Evolutionary conservation across 2,329 filamentous ascomycete genomes (phyloP), one percentile per base, ranked within the genome.

Genomic region (Cryphonectria radicalis): DNA sequence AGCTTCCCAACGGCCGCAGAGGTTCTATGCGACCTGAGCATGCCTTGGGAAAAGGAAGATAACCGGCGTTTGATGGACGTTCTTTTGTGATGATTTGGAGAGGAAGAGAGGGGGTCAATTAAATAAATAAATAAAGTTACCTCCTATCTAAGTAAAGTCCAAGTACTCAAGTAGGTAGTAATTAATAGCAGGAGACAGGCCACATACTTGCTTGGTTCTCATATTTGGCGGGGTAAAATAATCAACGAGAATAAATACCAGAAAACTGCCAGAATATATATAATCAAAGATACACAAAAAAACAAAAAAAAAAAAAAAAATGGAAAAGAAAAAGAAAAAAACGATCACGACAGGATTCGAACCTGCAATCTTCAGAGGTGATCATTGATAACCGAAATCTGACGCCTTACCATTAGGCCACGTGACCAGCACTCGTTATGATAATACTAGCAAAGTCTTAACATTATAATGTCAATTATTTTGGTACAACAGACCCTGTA

Each of bases 351-450:
- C 28, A 66, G 17, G 46, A 66, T 25, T 66, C 64, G 64, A 66
- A 55, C 64, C 11, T 50, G 28, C 64, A 66, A 66, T 66, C 64
- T 66, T 66, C 50, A 40, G 43, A 66, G 64, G 17, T 19, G 42
- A 22, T n/a, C 32, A 32, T 32, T 14, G 14, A 46, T 19, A 65
- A 43, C 63, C 63, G 63, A 65, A 65, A 65, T 65, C 40, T 46
- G 42, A 65, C 63, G 63, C 63, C 63, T 65, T 65, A 65, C 63
- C 63, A 65, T 65, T 65, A 65, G 63, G 63, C 63, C 63, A 65
- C 28, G 28, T 6, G 63, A n/a, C 63, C 63, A 13, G 7, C 17
- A 32, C 13, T 62, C 25, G 10, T 3, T 10, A 32, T 62, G 1
- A 2, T 8, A n/a, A 4, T 53, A 25, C 2, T 8, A 5, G 11